Evolutionary conservation across 768 basidiomycete genomes (phyloP), one percentile per base, ranked within the genome.

Genomic region (Aureoboletus auriporus): DNA sequence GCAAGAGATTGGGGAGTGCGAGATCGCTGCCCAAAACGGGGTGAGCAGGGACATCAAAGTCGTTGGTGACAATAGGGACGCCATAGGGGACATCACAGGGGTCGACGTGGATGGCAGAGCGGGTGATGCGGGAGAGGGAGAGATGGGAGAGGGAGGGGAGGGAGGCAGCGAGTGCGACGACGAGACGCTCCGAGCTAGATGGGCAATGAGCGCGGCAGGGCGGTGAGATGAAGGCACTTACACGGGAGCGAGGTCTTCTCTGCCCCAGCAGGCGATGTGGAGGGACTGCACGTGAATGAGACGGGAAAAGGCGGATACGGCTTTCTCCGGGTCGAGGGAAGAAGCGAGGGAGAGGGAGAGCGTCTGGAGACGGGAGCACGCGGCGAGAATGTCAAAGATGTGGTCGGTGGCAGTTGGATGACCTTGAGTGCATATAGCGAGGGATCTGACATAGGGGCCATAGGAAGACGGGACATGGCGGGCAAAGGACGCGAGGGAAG

Each of bases 151-250:
- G 75, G 57, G 71, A 66, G 12, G 78, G 78, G 5, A 80, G 64
- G 1, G 79, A 77, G 2, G 80, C 77, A 0, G 84, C 84, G 52
- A 89, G 81, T 6, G 80, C 76, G 13, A 87, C 85, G 46, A 78
- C 82, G 1, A 86, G 72, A 23, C 86, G 74, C 60, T 89, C 86
- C 66, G 64, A 70, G 17, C 64, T 60, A 48, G 31, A 33, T 10
- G 5, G 31, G 4, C 5, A 33, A 13, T 33, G 31, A 13, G 8
- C 31, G 31, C 3, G 31, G 31, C 4, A 33, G 31, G 13, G 31
- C 31, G 31, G 31, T 10, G 7, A 31, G 30, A 8, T 8, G 5
- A 31, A 12, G 31, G 31, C 5, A 67, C 73, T 56, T 57, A 75
- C 73, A 75, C 48, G 5, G 71, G 73, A 0, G 61, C 47, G 46